Base-by-base conservation (phyloP, 2,329 filamentous ascomycete species). In the Aspergillus hiratsukae region DNA sequence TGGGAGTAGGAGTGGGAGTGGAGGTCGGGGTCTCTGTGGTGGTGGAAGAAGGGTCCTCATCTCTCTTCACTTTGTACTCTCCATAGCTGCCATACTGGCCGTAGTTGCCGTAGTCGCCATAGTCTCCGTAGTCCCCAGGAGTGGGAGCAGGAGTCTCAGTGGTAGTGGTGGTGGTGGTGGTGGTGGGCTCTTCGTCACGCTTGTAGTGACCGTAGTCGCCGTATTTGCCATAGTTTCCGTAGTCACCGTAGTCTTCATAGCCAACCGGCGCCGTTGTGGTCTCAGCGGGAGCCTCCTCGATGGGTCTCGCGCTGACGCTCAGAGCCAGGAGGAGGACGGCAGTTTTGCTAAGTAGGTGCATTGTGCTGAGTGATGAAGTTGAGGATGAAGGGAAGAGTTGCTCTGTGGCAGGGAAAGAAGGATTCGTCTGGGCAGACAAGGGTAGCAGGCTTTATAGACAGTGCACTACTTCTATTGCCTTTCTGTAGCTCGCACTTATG, bases 31-130 rank as follows among this genome's bases (percentile, higher is more conserved):
- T 23, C 23, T 2, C 3, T 2, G 2, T 23, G 23, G 23, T 23
- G 23, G 23, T 23, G 2, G 23, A 8, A 11, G 23, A 27, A 43
- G 52, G 40, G 19, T 56, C 45, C 3, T 21, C 54, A 23, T 56
- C 54, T 8, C 54, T 23, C 48, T 51, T 54, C 29, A 49, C 35
- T 3, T 53, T 31, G 28, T 58, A 58, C 17, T 49, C 29, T 23
- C 29, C 49, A 19, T 56, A 56, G 27, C 10, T 29, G 23, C 58
- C 62, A 45, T 64, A 64, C 23, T 60, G 46, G 8, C 56, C 64
- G 50, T 65, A 65, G 50, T 53, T 45, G 3, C 56, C 58, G 8
- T 59, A 59, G 31, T 55, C 28, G 1, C 49, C 55, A 19, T 57
- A 58, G 10, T 48, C 19, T 10, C 49, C 46, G 11, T 56, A 31